Evolutionary conservation across 441 rosid species (phyloP).

Genomic region (California macrophylla): DNA sequence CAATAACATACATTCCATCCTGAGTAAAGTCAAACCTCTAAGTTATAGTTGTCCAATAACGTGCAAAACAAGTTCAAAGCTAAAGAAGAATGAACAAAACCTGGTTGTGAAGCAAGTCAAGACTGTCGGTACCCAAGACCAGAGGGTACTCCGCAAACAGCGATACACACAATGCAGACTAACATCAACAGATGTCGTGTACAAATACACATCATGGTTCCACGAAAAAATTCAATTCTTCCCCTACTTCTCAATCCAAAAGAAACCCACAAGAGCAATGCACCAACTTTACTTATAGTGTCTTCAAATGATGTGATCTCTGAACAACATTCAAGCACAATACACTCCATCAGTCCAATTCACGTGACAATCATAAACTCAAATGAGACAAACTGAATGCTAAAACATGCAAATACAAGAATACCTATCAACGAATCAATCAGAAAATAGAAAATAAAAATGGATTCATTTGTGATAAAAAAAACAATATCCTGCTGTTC

Average conservation of each 20-base stretch:
- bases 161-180: conserved; percentile 8
- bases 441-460: too few relatives aligned
- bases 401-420: not conserved
- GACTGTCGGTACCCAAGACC: conserved; percentile 23
- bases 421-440: not conserved
- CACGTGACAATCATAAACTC: not conserved
- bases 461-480: too few relatives aligned
- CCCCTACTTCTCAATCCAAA: not conserved
- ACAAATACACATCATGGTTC: not conserved
- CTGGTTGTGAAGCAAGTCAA: conserved; percentile 34
- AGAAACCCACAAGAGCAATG: not conserved
- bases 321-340: not conserved
- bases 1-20: conserved; percentile 46
- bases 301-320: not conserved
- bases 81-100: conserved; percentile 24
- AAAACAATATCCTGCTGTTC: not conserved
- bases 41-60: conserved; percentile 9
- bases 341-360: not conserved
- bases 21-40: conserved; percentile 18
- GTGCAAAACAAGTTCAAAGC: conserved; percentile 10
- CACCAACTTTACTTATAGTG: not conserved
- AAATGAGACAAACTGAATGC: not conserved
- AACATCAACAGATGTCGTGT: conserved; percentile 15
- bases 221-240: not conserved
- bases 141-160: not conserved